A percentile compares a stretch with the other conserved stretches of the same genome.
Evolutionary conservation across 257 asterid species (phyloP).

Genomic region (Sherardia arvensis): DNA sequence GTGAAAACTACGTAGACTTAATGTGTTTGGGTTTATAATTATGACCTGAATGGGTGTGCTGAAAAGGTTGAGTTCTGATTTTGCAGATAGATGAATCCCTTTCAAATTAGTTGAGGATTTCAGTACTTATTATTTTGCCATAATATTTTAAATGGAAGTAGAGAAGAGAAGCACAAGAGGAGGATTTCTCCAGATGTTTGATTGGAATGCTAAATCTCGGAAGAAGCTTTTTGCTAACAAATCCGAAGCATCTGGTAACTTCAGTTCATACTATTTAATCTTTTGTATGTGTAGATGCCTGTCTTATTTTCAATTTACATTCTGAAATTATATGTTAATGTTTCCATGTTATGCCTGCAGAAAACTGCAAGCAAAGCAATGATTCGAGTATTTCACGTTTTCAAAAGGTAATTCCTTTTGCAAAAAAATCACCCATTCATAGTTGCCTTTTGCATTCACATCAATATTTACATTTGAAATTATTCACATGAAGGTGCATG

Average conservation of each 20-base stretch:
- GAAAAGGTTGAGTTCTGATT: constrained; percentile 1
- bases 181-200: constrained; percentile 87
- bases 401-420: constrained; percentile 47
- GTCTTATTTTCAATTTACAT: not conserved
- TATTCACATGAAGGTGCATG: constrained; percentile 40
- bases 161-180: constrained; percentile 77
- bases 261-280: not conserved
- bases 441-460: constrained; percentile 9
- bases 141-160: constrained; percentile 57
- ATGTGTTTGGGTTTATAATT: not conserved
- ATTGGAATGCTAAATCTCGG: constrained; percentile 86
- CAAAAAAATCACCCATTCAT: not conserved
- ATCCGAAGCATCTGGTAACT: constrained; percentile 64
- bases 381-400: constrained; percentile 33
- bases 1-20: not conserved
- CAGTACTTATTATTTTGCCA: constrained; percentile 12
- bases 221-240: constrained; percentile 85
- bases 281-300: constrained; percentile 4
- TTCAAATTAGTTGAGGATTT: constrained; percentile 16
- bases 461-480: constrained; percentile 6
- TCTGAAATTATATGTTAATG: constrained; percentile 6
- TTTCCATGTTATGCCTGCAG: constrained; percentile 28
- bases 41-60: not conserved
- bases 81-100: constrained; percentile 33
- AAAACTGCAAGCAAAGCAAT: constrained; percentile 50